These are phyloP conservation scores for Exophiala dermatitidis DNA, from an alignment of 2,329 filamentous ascomycete species.

Conservation along the genomic window DNA sequence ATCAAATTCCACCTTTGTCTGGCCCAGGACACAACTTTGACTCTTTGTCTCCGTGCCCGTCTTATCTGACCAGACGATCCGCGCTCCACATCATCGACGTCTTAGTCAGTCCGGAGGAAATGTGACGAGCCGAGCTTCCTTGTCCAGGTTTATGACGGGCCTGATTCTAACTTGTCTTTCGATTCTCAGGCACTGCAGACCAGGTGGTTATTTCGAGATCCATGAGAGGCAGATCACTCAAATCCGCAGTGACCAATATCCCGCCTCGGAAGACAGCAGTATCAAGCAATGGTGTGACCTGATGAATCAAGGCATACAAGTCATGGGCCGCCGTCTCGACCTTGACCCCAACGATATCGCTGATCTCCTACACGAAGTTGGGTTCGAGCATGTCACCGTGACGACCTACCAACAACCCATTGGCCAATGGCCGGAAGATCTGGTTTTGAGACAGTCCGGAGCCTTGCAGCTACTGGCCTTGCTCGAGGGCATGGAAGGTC, in stretches of 20 bases:
- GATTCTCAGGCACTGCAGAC: constrained; percentile 21
- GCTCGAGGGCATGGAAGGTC: constrained; percentile 9
- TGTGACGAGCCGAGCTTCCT: no score
- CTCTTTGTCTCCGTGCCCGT: no score
- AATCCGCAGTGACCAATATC: constrained; percentile 26
- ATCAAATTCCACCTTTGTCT: neutral
- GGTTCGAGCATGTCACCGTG: constrained; percentile 27
- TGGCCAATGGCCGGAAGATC: constrained; percentile 31
- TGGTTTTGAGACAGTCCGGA: constrained; percentile 6
- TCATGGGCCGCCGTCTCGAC: constrained; percentile 42
- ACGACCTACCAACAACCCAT: constrained; percentile 26
- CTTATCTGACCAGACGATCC: no score
- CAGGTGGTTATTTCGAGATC: constrained; percentile 37
- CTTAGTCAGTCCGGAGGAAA: no score
- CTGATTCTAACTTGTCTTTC: constrained; percentile 28
- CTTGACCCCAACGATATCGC: constrained; percentile 27
- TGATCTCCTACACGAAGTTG: constrained; percentile 23
- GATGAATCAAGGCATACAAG: constrained; percentile 32
- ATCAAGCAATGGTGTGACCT: constrained; percentile 15
- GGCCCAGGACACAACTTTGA: no score
- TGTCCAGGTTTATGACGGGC: no score
- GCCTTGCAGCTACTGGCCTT: constrained; percentile 5
- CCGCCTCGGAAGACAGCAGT: constrained; percentile 24
- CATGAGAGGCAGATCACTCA: constrained; percentile 30
- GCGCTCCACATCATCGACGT: no score